These are phyloP conservation scores for Naumovozyma dairenensis DNA, from an alignment of 805 yeast genomes.

Conservation along the genomic window DNA sequence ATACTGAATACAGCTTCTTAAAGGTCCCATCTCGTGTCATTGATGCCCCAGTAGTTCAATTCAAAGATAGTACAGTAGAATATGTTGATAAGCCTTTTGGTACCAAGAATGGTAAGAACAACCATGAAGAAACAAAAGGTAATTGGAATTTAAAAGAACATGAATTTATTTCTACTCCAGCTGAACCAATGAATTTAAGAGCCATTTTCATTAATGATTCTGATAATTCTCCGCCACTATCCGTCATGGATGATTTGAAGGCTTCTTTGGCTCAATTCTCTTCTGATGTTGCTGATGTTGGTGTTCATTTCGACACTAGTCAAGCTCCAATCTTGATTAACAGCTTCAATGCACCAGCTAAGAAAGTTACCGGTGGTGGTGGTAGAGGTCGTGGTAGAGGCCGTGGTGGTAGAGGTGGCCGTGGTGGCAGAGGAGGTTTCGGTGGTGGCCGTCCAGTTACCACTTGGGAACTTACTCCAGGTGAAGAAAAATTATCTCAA, in stretches of 20 bases:
- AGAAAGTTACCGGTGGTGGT: constrained; percentile 5
- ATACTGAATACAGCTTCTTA: constrained; percentile 8
- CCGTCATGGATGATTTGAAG: constrained; percentile 8
- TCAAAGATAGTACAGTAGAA: constrained; percentile 5
- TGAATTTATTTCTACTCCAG: constrained; percentile 7
- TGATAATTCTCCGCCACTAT: constrained; percentile 6
- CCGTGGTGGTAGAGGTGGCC: constrained; percentile 12
- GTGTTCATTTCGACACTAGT: constrained; percentile 11
- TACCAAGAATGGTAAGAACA: constrained; percentile 4
- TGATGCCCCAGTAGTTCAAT: constrained; percentile 18
- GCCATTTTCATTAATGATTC: constrained; percentile 12
- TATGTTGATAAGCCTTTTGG: constrained; percentile 13
- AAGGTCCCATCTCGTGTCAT: constrained; percentile 19
- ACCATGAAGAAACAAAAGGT: constrained; percentile 14
- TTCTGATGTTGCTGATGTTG: constrained; percentile 11
- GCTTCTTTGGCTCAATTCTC: constrained; percentile 7
- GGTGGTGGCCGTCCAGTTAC: constrained; percentile 7
- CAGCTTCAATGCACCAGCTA: constrained; percentile 10
- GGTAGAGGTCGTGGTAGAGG: constrained; percentile 9
- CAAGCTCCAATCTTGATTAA: constrained; percentile 12
- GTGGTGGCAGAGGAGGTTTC: constrained; percentile 12
- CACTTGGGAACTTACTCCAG: constrained; percentile 8
- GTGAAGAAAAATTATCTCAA: constrained; percentile 9
- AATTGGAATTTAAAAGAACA: constrained; percentile 15
- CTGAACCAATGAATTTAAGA: constrained; percentile 8